phyloP scores from a whole-genome alignment of 768 basidiomycete genomes.

The Baorangia bicolor region DNA sequence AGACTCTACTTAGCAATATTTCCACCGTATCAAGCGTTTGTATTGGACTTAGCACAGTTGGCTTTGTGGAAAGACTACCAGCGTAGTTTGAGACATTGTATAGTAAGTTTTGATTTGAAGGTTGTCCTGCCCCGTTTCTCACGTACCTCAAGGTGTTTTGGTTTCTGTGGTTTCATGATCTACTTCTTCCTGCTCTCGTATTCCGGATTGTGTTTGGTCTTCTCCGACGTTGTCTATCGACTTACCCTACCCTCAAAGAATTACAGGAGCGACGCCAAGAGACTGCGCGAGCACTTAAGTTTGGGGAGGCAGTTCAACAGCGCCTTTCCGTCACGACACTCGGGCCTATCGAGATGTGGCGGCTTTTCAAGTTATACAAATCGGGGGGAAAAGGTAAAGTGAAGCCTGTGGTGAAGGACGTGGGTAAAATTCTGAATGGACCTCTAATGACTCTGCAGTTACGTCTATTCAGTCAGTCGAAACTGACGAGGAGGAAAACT shows the following conservation, averaged over 20 bases:
- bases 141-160: conserved; percentile 49
- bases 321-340: conserved; percentile 48
- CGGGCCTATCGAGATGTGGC: conserved; percentile 54
- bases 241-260: conserved; percentile 55
- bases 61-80: conserved; percentile 56
- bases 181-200: conserved; percentile 53
- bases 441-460: not conserved
- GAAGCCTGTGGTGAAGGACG: conserved; percentile 22
- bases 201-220: conserved; percentile 49
- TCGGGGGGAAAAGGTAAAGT: conserved; percentile 36
- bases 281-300: conserved; percentile 47
- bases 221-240: conserved; percentile 46
- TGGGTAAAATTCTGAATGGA: not conserved
- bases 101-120: conserved; percentile 38
- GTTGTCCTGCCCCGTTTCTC: not conserved
- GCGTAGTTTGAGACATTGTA: conserved; percentile 49
- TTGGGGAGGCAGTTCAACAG: conserved; percentile 49
- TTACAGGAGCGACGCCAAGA: conserved; percentile 52
- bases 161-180: conserved; percentile 60
- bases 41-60: conserved; percentile 38
- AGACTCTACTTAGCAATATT: conserved; percentile 54
- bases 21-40: conserved; percentile 49
- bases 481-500: conserved; percentile 34
- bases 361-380: conserved; percentile 45
- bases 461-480: conserved; percentile 1